phyloP scores from a whole-genome alignment of 306 rosid species.

The Sindora glabra region DNA sequence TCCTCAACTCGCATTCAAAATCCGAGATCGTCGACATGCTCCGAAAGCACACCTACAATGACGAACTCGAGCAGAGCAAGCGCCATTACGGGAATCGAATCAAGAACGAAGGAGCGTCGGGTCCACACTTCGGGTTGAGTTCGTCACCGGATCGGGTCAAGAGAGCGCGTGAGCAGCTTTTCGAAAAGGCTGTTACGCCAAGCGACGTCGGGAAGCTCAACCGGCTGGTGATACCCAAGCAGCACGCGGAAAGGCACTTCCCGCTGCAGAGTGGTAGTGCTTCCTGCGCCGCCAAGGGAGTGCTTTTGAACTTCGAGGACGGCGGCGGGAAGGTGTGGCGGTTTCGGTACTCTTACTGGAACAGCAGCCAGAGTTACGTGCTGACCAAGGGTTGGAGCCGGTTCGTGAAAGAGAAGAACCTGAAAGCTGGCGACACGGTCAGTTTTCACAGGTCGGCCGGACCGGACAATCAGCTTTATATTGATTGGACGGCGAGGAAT shows the following conservation, averaged over 20 bases:
- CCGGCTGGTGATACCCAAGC: slow-evolving; percentile 86
- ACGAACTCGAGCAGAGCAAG: slow-evolving; percentile 82
- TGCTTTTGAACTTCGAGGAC: slow-evolving; percentile 74
- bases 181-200: slow-evolving; percentile 87
- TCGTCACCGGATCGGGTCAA: background rate
- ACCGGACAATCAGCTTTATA: slow-evolving; percentile 62
- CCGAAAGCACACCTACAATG: slow-evolving; percentile 80
- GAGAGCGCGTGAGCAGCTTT: slow-evolving; percentile 61
- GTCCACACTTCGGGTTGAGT: background rate
- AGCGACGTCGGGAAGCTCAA: slow-evolving; percentile 94
- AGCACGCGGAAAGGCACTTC: slow-evolving; percentile 92
- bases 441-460: slow-evolving; percentile 66
- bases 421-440: slow-evolving; percentile 87
- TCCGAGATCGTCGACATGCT: slow-evolving; percentile 95
- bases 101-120: background rate
- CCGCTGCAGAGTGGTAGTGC: slow-evolving; percentile 49
- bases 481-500: slow-evolving; percentile 55
- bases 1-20: slow-evolving; percentile 72
- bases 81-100: slow-evolving; percentile 31
- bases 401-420: slow-evolving; percentile 84
- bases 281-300: slow-evolving; percentile 49
- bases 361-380: slow-evolving; percentile 94
- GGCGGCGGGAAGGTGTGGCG: slow-evolving; percentile 94
- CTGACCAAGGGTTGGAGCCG: slow-evolving; percentile 97
- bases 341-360: slow-evolving; percentile 94